Base-by-base conservation (phyloP, 306 rosid genomes). In the Betula pendula region DNA sequence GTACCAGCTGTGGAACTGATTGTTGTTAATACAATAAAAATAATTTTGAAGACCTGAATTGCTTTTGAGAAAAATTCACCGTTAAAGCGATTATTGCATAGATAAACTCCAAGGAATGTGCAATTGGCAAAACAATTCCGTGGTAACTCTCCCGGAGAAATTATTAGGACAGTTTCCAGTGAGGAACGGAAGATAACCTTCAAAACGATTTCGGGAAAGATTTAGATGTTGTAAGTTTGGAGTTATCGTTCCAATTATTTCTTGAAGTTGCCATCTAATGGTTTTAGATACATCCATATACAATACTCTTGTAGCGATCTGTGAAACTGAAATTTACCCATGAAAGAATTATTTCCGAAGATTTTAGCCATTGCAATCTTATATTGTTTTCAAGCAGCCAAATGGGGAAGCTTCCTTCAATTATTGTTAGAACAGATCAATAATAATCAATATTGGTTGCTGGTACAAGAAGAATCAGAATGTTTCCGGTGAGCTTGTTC, bases 161-260 rank as follows among this genome's bases (percentile, higher is more conserved):
- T 40, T 38, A 51, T 76, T 76, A 3, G 16, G 68, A 68, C 44
- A 67, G 16, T 11, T 76, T 68, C 27, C 16, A 62, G 19, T 29
- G 72, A 75, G 1, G 60, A 48, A 48, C 8, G 79, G 79, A 9
- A 48, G 59, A 75, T 27, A 27, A 17, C 79, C 62, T 63, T 75
- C 35, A 31, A 75, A 62, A 29, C 2, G 15, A 62, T 75, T 75
- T 33, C 0, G 1, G 11, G 71, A 62, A 17, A 47, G 2, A 48
- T 31, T 19, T 17, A 75, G 8, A 33, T 0, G 0, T 9, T 1
- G 0, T 17, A 75, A 10, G n/a, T 62, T 2, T 11, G 22, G 7
- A 17, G 19, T 55, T n/a, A 75, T 52, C 0, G 38, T 22, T 51
- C 72, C 72, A 10, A 75, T 27, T 13, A 31, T 6, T 5, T 25